A percentile compares a stretch with the other conserved stretches of the same genome.
phyloP scores from a whole-genome alignment of 225 moss, liverwort and hornwort genomes.

The Takakia lepidozioides region DNA sequence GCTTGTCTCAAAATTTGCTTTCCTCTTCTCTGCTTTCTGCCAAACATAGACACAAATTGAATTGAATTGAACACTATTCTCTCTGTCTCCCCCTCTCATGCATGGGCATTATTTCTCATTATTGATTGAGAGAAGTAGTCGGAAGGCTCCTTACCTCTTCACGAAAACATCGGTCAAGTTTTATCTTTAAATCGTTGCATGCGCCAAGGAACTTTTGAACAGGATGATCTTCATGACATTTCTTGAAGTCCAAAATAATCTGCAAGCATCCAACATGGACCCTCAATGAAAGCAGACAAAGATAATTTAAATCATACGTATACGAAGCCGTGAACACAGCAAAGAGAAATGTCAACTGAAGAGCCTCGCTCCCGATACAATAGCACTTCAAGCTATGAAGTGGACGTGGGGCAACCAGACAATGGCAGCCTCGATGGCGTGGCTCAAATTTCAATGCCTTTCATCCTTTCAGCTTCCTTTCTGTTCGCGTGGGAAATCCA shows the following conservation, averaged over 20 bases:
- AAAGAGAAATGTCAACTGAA: not conserved
- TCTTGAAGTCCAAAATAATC: conserved; percentile 84
- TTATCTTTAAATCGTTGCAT: conserved; percentile 79
- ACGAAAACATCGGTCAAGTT: conserved; percentile 81
- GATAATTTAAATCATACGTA: not conserved
- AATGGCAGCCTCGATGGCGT: not conserved
- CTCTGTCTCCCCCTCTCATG: not conserved
- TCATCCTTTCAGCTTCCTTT: too few relatives aligned
- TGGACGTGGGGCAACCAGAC: not conserved
- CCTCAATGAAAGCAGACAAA: conserved; percentile 1
- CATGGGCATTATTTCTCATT: not conserved
- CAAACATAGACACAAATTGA: not conserved
- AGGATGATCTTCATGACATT: conserved; percentile 90
- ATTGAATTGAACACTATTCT: not conserved
- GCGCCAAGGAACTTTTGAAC: conserved; percentile 83
- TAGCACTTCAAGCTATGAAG: too few relatives aligned
- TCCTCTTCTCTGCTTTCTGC: conserved; percentile 88
- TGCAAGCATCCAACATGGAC: too few relatives aligned
- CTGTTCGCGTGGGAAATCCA: too few relatives aligned
- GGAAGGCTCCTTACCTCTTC: conserved; percentile 45
- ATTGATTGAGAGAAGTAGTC: not conserved
- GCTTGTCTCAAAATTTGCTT: conserved; percentile 83
- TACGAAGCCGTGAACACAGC: not conserved
- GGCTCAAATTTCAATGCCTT: too few relatives aligned
- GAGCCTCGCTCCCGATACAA: too few relatives aligned